A percentile compares a stretch with the other conserved stretches of the same genome.
These are phyloP conservation scores for Tulasnella sp. DNA, from an alignment of 768 basidiomycete genomes.

Conservation along the genomic window DNA sequence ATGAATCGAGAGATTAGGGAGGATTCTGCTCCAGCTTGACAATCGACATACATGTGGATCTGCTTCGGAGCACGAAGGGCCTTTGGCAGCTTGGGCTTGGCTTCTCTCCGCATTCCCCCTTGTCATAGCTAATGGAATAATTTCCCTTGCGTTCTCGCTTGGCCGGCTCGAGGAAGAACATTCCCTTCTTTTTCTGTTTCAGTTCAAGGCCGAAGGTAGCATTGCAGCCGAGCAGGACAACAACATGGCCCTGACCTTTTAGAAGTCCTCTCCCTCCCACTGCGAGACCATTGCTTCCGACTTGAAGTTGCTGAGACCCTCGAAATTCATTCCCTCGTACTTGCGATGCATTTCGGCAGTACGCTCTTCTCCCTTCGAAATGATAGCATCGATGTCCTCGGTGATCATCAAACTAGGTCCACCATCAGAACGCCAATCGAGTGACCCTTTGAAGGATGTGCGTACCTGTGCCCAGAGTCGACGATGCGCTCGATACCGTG, in stretches of 20 bases:
- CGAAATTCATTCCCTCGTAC: slow-evolving; percentile 90
- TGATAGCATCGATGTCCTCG: slow-evolving; percentile 94
- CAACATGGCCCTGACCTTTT: slow-evolving; percentile 55
- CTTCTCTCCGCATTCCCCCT: slow-evolving; percentile 67
- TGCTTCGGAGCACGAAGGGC: slow-evolving; percentile 86
- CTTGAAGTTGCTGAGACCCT: slow-evolving; percentile 97
- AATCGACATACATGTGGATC: slow-evolving; percentile 64
- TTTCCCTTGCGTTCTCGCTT: slow-evolving; percentile 94
- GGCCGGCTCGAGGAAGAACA: slow-evolving; percentile 66
- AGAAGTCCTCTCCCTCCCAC: slow-evolving; percentile 96
- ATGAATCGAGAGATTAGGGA: background rate
- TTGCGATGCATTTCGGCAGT: slow-evolving; percentile 87
- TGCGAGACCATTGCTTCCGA: slow-evolving; percentile 86
- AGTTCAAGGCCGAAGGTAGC: background rate
- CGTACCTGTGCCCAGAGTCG: slow-evolving; percentile 73
- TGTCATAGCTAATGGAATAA: slow-evolving; percentile 94
- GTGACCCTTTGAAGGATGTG: slow-evolving; percentile 29
- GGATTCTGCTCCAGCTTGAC: slow-evolving; percentile 24
- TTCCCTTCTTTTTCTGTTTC: slow-evolving; percentile 31
- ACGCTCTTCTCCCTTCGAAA: slow-evolving; percentile 85
- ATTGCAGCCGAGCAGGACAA: background rate
- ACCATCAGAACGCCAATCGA: slow-evolving; percentile 27
- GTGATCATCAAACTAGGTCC: slow-evolving; percentile 51
- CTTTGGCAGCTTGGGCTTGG: slow-evolving; percentile 71
- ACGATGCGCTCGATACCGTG: slow-evolving; percentile 98